Percentiles rank a stretch among this genome's conserved stretches.
Evolutionary conservation across 2,329 filamentous ascomycete genomes (phyloP).

Genomic region (Cladophialophora chaetospira): DNA sequence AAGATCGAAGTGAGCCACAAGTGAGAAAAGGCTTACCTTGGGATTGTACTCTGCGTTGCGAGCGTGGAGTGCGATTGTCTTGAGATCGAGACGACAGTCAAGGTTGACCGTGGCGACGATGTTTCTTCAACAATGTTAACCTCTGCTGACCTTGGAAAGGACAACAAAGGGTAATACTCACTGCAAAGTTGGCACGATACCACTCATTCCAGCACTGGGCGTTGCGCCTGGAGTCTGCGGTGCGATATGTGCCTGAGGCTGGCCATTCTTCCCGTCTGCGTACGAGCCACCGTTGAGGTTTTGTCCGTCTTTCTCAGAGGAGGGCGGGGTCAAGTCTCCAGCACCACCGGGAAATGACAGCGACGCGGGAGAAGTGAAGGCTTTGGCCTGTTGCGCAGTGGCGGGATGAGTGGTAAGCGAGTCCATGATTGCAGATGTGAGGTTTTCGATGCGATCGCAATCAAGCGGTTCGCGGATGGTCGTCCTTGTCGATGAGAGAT

Average conservation of each 20-base stretch:
- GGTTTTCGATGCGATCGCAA: conserved; percentile 35
- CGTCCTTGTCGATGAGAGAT: conserved; percentile 24
- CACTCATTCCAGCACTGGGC: conserved; percentile 79
- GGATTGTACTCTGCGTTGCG: conserved; percentile 98
- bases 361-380: conserved; percentile 89
- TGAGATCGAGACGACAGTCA: conserved; percentile 94
- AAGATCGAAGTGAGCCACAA: conserved; percentile 16
- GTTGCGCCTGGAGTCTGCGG: conserved; percentile 90
- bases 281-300: conserved; percentile 47
- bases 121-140: conserved; percentile 71
- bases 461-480: conserved; percentile 32
- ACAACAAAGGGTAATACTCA: conserved; percentile 66
- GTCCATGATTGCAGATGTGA: conserved; percentile 63
- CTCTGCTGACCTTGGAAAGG: conserved; percentile 48
- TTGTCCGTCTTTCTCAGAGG: conserved; percentile 67
- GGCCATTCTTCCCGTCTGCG: conserved; percentile 52
- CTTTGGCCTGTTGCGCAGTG: conserved; percentile 90
- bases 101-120: conserved; percentile 99
- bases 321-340: conserved; percentile 79
- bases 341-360: conserved; percentile 87
- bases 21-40: conserved; percentile 66
- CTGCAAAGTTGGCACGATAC: conserved; percentile 92
- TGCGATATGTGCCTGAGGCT: conserved; percentile 68
- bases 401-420: conserved; percentile 87
- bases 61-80: conserved; percentile 97